Base-by-base conservation (phyloP, 1,139 yeast genomes). In the Zhuliangozyma blackwelliae region DNA sequence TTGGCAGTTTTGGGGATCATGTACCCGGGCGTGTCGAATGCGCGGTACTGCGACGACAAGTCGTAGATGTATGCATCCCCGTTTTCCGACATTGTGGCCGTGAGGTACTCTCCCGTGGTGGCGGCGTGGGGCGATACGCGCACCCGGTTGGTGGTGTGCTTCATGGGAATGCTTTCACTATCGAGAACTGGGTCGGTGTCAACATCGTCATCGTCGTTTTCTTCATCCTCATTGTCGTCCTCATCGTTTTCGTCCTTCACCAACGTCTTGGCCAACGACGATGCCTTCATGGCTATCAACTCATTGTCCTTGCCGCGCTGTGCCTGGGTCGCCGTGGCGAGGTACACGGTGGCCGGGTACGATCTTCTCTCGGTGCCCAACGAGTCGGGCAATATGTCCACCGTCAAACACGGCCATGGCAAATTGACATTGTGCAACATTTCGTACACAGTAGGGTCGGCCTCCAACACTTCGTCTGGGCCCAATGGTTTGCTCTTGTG, bases 351-450 rank as follows among this genome's bases (percentile, higher is more conserved):
- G 30, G 95, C 96, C 5, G 99, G 99, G 55, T 80, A 92, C 31
- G 75, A 75, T 63, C 96, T 77, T 68, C 98, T 81, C 61, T 89
- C 97, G 39, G 76, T 72, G 8, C 98, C 99, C 39, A 88, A 70
- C 37, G 71, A 67, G 58, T 92, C 99, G 10, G 96, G 96, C 39
- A 94, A 65, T 28, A 92, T 67, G 55, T 92, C 98, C 45, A 94
- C 72, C 2, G 97, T 87, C 54, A 92, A 68, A 63, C 97, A 89
- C 16, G 99, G 97, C 97, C 98, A 92, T 52, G 96, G 95, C 59
- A 92, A 69, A 57, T 86, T 87, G 44, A 92, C 87, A 53, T 87
- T 87, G 63, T 92, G 99, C 41, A 92, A 70, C 97, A 92, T 90
- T 54, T 92, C 96, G 58, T 94, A 92, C 5, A 92, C 96, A 11